Conservation (phyloP, 2,329 filamentous ascomycete genomes). For the Apiospora kogelbergensis region DNA sequence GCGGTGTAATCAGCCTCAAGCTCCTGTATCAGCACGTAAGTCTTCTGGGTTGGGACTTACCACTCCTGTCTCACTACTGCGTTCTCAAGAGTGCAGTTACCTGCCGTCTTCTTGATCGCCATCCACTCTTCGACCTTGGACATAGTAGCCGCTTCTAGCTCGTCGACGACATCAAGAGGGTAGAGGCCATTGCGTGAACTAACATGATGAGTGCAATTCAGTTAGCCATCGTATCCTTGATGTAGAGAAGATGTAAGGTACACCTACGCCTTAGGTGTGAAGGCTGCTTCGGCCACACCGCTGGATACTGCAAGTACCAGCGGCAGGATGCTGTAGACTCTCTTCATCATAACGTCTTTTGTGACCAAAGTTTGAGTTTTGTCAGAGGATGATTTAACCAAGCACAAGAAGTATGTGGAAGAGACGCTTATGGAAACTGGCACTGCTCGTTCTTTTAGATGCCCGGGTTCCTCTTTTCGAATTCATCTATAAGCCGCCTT, state of each 20-base stretch:
- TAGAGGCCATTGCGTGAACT: conserved; percentile 16
- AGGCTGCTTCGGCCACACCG: neutral
- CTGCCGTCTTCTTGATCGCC: conserved; percentile 21
- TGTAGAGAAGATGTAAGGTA: too few relatives aligned
- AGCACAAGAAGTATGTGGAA: neutral
- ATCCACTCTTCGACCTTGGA: conserved; percentile 27
- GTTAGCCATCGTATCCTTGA: neutral
- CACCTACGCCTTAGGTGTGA: neutral
- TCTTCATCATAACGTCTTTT: neutral
- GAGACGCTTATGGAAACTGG: neutral
- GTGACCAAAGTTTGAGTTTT: neutral
- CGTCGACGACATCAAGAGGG: conserved; percentile 30
- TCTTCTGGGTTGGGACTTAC: conserved; percentile 17
- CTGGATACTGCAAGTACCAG: neutral
- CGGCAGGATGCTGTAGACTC: neutral
- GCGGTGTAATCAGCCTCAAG: neutral
- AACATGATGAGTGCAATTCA: accelerated
- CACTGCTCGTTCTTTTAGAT: neutral
- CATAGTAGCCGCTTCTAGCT: conserved; percentile 28
- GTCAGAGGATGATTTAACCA: neutral
- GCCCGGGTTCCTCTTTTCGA: neutral
- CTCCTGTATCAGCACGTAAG: neutral
- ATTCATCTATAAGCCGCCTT: neutral
- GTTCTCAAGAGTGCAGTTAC: conserved; percentile 29
- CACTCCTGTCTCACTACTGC: conserved; percentile 29